Evolutionary conservation across 306 rosid genomes (phyloP).

Genomic region (Luffa aegyptiaca): DNA sequence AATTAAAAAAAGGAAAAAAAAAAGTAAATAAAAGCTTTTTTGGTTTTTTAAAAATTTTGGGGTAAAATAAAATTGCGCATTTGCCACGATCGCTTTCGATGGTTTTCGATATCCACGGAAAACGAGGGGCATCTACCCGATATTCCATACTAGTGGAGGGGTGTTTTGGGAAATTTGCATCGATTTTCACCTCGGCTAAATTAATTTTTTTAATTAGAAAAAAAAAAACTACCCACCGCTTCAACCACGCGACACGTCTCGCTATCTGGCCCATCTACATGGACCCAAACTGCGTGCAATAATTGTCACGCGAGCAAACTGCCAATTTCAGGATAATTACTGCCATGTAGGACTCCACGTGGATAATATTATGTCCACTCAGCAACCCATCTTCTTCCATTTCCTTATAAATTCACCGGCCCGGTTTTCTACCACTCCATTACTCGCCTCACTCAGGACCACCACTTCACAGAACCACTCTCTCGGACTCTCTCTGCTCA

Average conservation of each 20-base stretch:
- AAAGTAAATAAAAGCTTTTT: background rate
- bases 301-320: constrained; percentile 16
- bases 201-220: background rate
- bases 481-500: background rate
- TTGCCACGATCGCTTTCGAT: constrained; percentile 12
- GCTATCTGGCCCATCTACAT: background rate
- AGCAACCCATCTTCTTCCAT: constrained; percentile 9
- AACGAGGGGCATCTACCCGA: constrained; percentile 20
- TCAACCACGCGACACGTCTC: constrained; percentile 24
- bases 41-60: background rate
- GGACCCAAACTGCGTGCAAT: constrained; percentile 12
- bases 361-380: constrained; percentile 32
- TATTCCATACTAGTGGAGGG: constrained; percentile 9
- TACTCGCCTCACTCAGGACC: background rate
- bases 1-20: background rate
- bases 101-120: constrained; percentile 21
- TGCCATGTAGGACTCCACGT: constrained; percentile 21
- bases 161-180: background rate
- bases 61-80: background rate
- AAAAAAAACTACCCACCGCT: background rate
- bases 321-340: constrained; percentile 13
- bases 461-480: background rate
- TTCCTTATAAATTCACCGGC: constrained; percentile 26
- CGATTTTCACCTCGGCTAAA: background rate
- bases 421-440: background rate